Evolutionary conservation across 2,329 filamentous ascomycete species (phyloP), one percentile per base, ranked within the genome.

Genomic region (Chalaropsis thielavioides): DNA sequence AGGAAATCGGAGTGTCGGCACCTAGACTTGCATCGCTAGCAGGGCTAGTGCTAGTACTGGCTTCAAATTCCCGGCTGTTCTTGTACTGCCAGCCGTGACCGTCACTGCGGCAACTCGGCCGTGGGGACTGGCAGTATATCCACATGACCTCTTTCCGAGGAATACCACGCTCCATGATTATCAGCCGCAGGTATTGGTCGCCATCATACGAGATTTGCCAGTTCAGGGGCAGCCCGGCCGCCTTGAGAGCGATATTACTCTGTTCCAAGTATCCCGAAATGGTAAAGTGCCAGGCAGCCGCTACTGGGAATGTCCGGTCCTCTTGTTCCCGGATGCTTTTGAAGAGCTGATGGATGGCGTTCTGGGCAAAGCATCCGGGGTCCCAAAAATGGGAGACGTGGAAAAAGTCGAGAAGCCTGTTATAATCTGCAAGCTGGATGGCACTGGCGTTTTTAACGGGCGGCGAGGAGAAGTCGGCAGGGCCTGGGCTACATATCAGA

Each of bases 171-270:
- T 58, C 54, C n/a, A n/a, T n/a, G 13, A 58, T 58, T n/a, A 58
- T 58, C 27, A 58, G 27, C 7, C n/a, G 15, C 2, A 58, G 31
- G 17, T 58, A 58, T 10, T 22, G 54, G 8, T 58, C 54, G 35
- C 41, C 41, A 15, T 62, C 41, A 22, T 24, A 62, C 17, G 44
- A 31, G 4, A 62, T 46, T 41, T 62, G 60, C 60, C 60, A 62
- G 11, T n/a, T 27, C 60, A 62, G 15, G 8, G 60, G 60, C 31
- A 62, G n/a, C 5, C 17, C 22, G 15, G 24, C 24, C 1, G 15
- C 19, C 35, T 62, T 27, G 19, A 62, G 31, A n/a, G 24, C n/a
- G 15, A 24, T n/a, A 17, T 62, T 62, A 41, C 60, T 49, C 22
- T 62, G 60, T 5, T 44, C 40, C 13, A 62, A 13, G 2, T 62